These are phyloP conservation scores for Boletus huronensis DNA, from an alignment of 768 basidiomycete genomes.

Conservation along the genomic window DNA sequence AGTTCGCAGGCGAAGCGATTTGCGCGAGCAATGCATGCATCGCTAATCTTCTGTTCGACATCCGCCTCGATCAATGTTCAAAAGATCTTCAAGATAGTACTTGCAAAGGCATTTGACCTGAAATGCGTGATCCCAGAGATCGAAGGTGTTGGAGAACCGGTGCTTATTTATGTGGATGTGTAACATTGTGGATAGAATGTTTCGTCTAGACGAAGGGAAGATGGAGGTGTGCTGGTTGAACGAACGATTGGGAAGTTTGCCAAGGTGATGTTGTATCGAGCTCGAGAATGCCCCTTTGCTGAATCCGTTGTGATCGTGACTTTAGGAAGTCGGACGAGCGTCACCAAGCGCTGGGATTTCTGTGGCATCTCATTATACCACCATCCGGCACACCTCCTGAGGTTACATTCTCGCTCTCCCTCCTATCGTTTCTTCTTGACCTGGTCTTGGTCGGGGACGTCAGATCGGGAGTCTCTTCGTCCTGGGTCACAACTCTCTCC, in stretches of 20 bases:
- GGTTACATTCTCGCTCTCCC: neutral
- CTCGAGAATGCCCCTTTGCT: conserved; percentile 15
- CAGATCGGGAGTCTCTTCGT: conserved; percentile 20
- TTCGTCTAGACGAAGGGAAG: conserved; percentile 17
- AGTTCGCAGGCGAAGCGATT: conserved; percentile 84
- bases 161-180: conserved; percentile 86
- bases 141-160: conserved; percentile 92
- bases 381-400: conserved; percentile 5
- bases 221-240: conserved; percentile 17
- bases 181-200: conserved; percentile 31
- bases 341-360: conserved; percentile 11
- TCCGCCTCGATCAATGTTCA: conserved; percentile 99
- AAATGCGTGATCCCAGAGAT: conserved; percentile 99
- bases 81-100: conserved; percentile 98
- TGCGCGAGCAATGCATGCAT: conserved; percentile 98
- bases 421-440: conserved; percentile 12
- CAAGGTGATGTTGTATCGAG: conserved; percentile 31
- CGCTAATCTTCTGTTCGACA: conserved; percentile 99
- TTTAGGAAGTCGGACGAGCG: conserved; percentile 18
- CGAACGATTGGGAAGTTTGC: conserved; percentile 6
- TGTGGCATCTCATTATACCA: conserved; percentile 22
- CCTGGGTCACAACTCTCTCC: conserved; percentile 14
- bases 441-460: conserved; percentile 16
- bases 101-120: conserved; percentile 95
- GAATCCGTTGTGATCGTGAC: conserved; percentile 16